These are phyloP conservation scores for Monilinia aucupariae DNA, from an alignment of 2,329 filamentous ascomycete species.

Conservation along the genomic window DNA sequence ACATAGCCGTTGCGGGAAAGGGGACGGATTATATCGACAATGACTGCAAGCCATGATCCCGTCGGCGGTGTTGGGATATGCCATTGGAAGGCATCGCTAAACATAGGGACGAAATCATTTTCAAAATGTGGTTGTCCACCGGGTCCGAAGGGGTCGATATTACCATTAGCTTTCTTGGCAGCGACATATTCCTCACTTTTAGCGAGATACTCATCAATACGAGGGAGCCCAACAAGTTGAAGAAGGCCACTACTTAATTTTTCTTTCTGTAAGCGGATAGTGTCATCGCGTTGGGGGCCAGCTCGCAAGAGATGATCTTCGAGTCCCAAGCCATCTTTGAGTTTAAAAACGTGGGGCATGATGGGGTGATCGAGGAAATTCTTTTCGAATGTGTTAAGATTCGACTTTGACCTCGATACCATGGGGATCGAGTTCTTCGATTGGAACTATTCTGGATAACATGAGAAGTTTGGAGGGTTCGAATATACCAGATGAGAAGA, in stretches of 20 bases:
- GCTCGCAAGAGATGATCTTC: slow-evolving; percentile 38
- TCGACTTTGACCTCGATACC: slow-evolving; percentile 12
- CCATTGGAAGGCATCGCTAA: slow-evolving; percentile 46
- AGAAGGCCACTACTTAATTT: slow-evolving; percentile 40
- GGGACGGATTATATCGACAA: slow-evolving; percentile 47
- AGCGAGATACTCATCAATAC: slow-evolving; percentile 50
- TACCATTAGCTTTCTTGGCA: slow-evolving; percentile 39
- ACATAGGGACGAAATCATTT: slow-evolving; percentile 57
- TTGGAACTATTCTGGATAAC: slow-evolving; percentile 34
- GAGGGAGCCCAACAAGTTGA: slow-evolving; percentile 51
- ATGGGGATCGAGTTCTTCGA: slow-evolving; percentile 21
- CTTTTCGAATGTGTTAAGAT: slow-evolving; percentile 22
- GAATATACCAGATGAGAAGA: slow-evolving; percentile 30
- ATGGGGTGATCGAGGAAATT: slow-evolving; percentile 23
- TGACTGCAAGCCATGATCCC: slow-evolving; percentile 52
- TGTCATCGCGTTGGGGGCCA: slow-evolving; percentile 37
- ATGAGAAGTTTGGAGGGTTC: slow-evolving; percentile 34
- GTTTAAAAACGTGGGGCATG: slow-evolving; percentile 38
- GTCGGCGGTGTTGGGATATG: slow-evolving; percentile 40
- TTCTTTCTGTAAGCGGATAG: slow-evolving; percentile 37
- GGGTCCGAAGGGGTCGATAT: slow-evolving; percentile 49
- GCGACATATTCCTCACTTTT: slow-evolving; percentile 44
- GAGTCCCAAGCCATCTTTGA: slow-evolving; percentile 40
- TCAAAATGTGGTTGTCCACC: slow-evolving; percentile 56
- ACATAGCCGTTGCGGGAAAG: slow-evolving; percentile 41